Evolutionary conservation across 352 stramenopile species (phyloP).

Genomic region (Blastocystis sp.): DNA sequence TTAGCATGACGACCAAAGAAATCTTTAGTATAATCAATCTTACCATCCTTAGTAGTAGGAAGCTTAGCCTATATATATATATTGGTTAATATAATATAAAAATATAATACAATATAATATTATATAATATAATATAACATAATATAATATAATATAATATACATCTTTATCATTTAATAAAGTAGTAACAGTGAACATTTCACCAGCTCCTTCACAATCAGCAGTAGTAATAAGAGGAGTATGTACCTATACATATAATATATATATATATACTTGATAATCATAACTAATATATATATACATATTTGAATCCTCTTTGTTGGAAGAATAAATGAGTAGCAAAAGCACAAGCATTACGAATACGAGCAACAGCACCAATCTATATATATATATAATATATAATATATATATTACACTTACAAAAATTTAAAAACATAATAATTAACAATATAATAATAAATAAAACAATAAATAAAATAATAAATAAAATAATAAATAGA

Average conservation of each 20-base stretch:
- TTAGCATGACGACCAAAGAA: conserved; percentile 78
- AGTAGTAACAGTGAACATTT: conserved; percentile 77
- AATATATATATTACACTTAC: too few species aligned
- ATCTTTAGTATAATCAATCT: conserved; percentile 60
- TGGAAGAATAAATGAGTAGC: conserved; percentile 64
- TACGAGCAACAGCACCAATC: conserved; percentile 71
- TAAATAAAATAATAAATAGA: too few species aligned
- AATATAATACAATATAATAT: neutral
- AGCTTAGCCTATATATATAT: conserved; percentile 20
- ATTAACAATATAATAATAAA: too few species aligned
- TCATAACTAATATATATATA: too few species aligned
- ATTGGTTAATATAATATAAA: conserved; percentile 8
- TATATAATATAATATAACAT: conserved; percentile 35
- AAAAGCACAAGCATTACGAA: conserved; percentile 65
- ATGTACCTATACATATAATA: too few species aligned
- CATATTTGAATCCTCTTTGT: conserved; percentile 50
- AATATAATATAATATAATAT: conserved; percentile 25
- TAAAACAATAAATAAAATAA: too few species aligned
- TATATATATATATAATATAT: too few species aligned
- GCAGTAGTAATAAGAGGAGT: conserved; percentile 84
- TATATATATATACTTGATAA: too few species aligned
- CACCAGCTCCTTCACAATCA: conserved; percentile 86
- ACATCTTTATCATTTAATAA: conserved; percentile 47
- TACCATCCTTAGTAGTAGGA: conserved; percentile 31
- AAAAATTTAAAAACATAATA: too few species aligned